Conservation (phyloP, 2,329 filamentous ascomycete genomes). For the Ceratocystiopsis sp. region DNA sequence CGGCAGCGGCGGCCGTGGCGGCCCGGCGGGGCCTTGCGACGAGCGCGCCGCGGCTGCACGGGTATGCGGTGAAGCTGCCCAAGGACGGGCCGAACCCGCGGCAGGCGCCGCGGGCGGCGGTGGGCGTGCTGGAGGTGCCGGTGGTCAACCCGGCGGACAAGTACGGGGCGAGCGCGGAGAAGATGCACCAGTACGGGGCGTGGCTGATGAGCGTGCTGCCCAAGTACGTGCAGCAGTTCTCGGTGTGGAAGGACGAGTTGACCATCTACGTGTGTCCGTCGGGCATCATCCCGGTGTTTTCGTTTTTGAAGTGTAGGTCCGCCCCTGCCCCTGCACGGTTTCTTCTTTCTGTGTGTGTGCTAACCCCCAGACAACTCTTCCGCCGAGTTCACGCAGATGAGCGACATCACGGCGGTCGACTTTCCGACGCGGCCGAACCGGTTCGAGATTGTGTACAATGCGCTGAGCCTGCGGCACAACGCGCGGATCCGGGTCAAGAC, state of each 20-base stretch:
- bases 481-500: constrained; percentile 95
- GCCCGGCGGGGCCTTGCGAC: constrained; percentile 26
- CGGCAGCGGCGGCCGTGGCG: not conserved
- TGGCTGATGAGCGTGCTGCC: constrained; percentile 94
- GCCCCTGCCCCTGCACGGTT: too few species aligned
- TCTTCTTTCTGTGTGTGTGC: not conserved
- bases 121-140: constrained; percentile 54
- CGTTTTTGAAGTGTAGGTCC: constrained; percentile 66
- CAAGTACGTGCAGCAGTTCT: constrained; percentile 98
- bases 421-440: constrained; percentile 90
- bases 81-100: constrained; percentile 51
- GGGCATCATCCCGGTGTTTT: constrained; percentile 80
- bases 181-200: constrained; percentile 84
- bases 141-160: constrained; percentile 88
- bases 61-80: constrained; percentile 35
- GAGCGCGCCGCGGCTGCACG: constrained; percentile 23
- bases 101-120: constrained; percentile 38
- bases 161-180: constrained; percentile 70
- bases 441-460: constrained; percentile 96
- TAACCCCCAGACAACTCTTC: constrained; percentile 62
- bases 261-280: constrained; percentile 81
- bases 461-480: constrained; percentile 92
- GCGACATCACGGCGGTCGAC: constrained; percentile 85
- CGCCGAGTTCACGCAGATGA: constrained; percentile 88
- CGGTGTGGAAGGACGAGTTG: constrained; percentile 98